Percentiles rank a stretch among this genome's conserved stretches.
Conservation (phyloP, 176 grass and related monocot genomes). For the Panicum miliaceum region DNA sequence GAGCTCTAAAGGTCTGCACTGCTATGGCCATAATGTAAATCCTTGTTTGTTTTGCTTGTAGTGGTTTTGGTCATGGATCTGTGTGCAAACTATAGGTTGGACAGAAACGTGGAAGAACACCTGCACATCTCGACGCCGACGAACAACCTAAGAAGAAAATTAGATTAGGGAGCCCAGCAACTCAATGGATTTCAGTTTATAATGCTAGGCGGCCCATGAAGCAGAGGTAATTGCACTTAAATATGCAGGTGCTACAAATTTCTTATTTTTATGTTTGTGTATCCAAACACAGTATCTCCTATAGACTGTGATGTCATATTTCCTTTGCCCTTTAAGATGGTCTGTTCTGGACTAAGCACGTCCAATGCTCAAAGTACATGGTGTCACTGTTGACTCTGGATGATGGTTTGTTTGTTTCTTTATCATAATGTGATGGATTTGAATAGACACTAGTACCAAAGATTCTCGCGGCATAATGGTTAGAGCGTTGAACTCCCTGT, state of each 20-base stretch:
- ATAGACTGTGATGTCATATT: neutral
- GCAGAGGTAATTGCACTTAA: slow-evolving; percentile 60
- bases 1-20: slow-evolving; percentile 77
- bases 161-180: slow-evolving; percentile 66
- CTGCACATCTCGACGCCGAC: slow-evolving; percentile 70
- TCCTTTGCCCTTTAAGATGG: slow-evolving; percentile 14
- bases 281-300: neutral
- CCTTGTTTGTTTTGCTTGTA: slow-evolving; percentile 20
- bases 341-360: slow-evolving; percentile 6
- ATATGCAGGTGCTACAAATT: slow-evolving; percentile 24
- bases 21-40: neutral
- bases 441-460: neutral
- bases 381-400: neutral
- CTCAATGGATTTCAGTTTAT: slow-evolving; percentile 95
- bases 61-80: slow-evolving; percentile 22
- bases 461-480: too few species aligned
- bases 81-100: slow-evolving; percentile 60
- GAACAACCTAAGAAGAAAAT: slow-evolving; percentile 89
- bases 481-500: too few species aligned
- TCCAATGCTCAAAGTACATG: neutral
- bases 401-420: neutral
- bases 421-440: neutral
- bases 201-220: slow-evolving; percentile 86
- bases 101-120: slow-evolving; percentile 78
- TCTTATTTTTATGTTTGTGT: neutral